Conservation (phyloP, 2,329 filamentous ascomycete species). For the Teratosphaeria zuluensis region DNA sequence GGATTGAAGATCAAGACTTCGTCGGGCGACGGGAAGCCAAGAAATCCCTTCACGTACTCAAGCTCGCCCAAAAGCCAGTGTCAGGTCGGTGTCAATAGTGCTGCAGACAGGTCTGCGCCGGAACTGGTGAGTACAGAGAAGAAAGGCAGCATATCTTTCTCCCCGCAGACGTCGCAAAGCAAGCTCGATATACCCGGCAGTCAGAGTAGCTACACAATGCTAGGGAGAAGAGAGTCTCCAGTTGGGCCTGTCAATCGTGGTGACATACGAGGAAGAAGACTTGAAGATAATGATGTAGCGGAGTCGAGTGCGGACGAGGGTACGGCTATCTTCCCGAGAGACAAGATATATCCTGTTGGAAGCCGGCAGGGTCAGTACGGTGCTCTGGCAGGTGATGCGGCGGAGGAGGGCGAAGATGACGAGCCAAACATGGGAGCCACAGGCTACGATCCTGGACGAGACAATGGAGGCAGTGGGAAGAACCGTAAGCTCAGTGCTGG, state of each 20-base stretch:
- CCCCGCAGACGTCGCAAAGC: conserved; percentile 5
- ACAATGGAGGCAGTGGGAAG: conserved; percentile 3
- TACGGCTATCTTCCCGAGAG: conserved; percentile 30
- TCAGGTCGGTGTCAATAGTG: background rate
- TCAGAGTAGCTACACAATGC: conserved; percentile 7
- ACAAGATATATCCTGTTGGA: conserved; percentile 3
- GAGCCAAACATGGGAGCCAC: conserved; percentile 1
- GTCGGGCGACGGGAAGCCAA: conserved; percentile 8
- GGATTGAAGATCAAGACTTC: background rate
- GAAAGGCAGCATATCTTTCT: conserved; percentile 15
- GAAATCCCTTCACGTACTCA: conserved; percentile 10
- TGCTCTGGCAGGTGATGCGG: conserved; percentile 9
- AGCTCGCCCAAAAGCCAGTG: background rate
- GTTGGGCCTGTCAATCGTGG: conserved; percentile 7
- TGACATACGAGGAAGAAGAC: conserved; percentile 4
- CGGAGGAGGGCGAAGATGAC: background rate
- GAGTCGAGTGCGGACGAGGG: conserved; percentile 33
- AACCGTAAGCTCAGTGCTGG: conserved; percentile 11
- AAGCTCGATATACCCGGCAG: conserved; percentile 8
- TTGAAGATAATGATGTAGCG: conserved; percentile 12
- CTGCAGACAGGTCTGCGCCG: background rate
- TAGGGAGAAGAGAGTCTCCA: conserved; percentile 4
- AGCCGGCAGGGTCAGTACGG: conserved; percentile 12
- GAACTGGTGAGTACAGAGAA: background rate
- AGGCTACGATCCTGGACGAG: conserved; percentile 5